Evolutionary conservation across 2,329 filamentous ascomycete species (phyloP), one percentile per base, ranked within the genome.

Genomic region (Leptographium flavum): DNA sequence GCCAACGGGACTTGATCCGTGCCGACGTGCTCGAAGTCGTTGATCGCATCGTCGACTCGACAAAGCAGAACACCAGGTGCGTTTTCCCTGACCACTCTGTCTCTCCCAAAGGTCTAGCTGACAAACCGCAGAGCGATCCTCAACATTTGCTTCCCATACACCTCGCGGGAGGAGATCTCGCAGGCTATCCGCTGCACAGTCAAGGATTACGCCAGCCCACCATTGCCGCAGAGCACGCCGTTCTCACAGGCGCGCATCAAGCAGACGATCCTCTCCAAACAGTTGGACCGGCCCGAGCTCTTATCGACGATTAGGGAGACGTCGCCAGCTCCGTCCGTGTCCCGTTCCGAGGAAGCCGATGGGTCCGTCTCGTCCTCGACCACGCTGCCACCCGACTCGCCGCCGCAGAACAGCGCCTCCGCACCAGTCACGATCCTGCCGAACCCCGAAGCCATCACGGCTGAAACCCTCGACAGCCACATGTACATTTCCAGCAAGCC

Each of bases 141-240:
- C 43, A 98, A 98, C 59, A 87, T 98, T 51, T 98, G 92, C 68
- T 96, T 96, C 57, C 92, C 92, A 0, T 98, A 98, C 58, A 96
- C 92, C 0, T 94, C 88, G 5, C 76, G 92, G 52, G 87, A 94
- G 57, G 92, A 98, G 60, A 96, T 98, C 53, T 93, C 90, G 0
- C 79, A 83, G 3, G 86, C 90, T 6, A 85, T 98, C 53, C 81
- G 85, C 51, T 78, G 81, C 36, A 95, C 90, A 0, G 88, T 98
- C 9, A 71, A 83, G 47, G 85, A 94, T 48, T 96, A 87, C 62
- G 84, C 83, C 48, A 79, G 75, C 43, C 83, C 87, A 5, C 69
- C 83, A 17, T 70, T 71, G 14, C 72, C 74, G 30, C 72, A 70
- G 54, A 73, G 75, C 56, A 80, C 81, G 1, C 78, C 83, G 0